phyloP scores from a whole-genome alignment of 2,329 filamentous ascomycete species.

The Hypoxylon sp. region DNA sequence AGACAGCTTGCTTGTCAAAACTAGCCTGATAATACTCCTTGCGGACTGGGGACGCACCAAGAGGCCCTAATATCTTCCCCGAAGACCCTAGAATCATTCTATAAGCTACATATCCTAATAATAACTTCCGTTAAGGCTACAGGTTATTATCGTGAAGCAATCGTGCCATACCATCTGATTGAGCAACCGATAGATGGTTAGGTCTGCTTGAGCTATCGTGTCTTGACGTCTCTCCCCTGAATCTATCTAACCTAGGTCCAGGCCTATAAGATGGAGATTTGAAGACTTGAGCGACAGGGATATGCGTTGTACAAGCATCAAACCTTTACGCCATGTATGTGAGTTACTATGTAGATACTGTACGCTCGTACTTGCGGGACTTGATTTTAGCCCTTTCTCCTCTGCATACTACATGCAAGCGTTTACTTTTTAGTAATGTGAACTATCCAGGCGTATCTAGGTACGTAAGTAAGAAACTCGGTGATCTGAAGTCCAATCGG shows the following conservation, averaged over 20 bases:
- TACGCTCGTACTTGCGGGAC: conserved; percentile 15
- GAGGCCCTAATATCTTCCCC: conserved; percentile 20
- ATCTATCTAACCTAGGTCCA: neutral
- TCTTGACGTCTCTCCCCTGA: conserved; percentile 3
- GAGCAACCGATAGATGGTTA: conserved; percentile 14
- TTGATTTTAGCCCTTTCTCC: conserved; percentile 14
- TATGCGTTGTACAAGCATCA: conserved; percentile 22
- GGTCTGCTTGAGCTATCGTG: conserved; percentile 6
- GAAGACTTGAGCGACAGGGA: conserved; percentile 25
- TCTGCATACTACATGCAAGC: conserved; percentile 17
- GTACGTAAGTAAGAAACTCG: conserved; percentile 9
- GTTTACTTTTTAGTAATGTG: conserved; percentile 26
- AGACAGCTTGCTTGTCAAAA: conserved; percentile 35
- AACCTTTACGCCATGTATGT: neutral
- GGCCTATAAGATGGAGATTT: conserved; percentile 23
- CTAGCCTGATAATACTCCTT: conserved; percentile 27
- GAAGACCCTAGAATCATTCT: conserved; percentile 18
- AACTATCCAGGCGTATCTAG: conserved; percentile 17
- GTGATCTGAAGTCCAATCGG: conserved; percentile 17
- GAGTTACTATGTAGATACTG: too few relatives aligned
- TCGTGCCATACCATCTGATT: conserved; percentile 18
- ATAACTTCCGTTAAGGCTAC: conserved; percentile 11
- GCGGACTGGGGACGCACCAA: conserved; percentile 28
- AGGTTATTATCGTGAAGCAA: neutral
- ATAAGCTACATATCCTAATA: conserved; percentile 16